Evolutionary conservation across 352 stramenopile genomes (phyloP), one percentile per base, ranked within the genome.

Genomic region (Globisporangium iwayamae): DNA sequence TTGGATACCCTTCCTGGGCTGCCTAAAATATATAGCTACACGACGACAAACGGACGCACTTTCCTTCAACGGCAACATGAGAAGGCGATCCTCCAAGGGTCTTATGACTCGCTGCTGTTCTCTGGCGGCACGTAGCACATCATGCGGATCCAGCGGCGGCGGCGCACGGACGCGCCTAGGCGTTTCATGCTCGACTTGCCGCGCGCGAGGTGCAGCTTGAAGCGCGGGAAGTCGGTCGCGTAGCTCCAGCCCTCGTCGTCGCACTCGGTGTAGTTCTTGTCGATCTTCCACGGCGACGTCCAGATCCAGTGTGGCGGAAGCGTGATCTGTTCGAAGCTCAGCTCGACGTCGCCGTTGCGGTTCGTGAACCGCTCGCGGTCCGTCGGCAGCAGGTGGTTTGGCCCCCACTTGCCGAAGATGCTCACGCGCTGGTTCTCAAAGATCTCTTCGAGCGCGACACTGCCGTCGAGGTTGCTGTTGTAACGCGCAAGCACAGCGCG

Each of bases 171-270:
- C 30, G 79, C 80, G 10, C 85, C 85, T 5, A 91, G 70, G 45
- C 83, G 82, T 57, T 89, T 87, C 65, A 83, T 87, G 62, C 83
- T 92, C 34, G 84, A 93, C 62, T 90, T 91, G 45, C 86, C 86
- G 32, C 84, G 80, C 36, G 81, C 83, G 32, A 95, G 60, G 56
- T 95, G 86, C 41, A 76, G 72, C 68, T 95, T 95, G 68, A 95
- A 95, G 38, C 86, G 84, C 30, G 84, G 86, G 52, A 95, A 95
- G 57, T 93, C 84, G 5, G 78, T 92, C 9, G 86, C 86, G 62
- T 95, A 95, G 67, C 86, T 95, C 86, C 86, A 95, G 25, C 86
- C 86, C 78, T 95, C 84, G 50, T 93, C 86, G 48, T 95, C 84
- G 56, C 86, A 95, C 59, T 95, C 81, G 6, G 86, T 95, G 74